Base-by-base conservation (phyloP, 768 basidiomycete genomes). In the Mycena chlorophos region DNA sequence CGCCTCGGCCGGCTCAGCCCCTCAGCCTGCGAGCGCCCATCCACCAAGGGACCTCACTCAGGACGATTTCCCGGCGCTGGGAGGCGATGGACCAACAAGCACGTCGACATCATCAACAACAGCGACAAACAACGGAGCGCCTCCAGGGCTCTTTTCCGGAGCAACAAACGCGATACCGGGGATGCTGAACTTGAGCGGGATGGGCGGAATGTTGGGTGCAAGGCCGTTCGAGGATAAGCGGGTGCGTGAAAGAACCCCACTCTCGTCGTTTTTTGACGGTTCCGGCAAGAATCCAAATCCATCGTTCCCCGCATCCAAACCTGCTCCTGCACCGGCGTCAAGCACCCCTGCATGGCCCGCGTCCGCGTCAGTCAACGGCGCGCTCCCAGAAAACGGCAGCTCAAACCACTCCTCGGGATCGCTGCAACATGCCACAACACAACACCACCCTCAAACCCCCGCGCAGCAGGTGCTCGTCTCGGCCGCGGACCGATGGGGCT, bases 401-500 rank as follows among this genome's bases (percentile, higher is more conserved):
- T 73, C 72, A 66, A 67, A 66, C 52, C 60, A 64, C 43, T 73
- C 68, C 55, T 63, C 61, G 5, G 60, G 63, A 43, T 67, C 65
- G 61, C 61, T 68, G 46, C 61, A 58, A 60, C 59, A 65, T 27
- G 55, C 69, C 45, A 63, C 65, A 25, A 58, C 69, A 10, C 62
- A 61, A 69, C 80, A 59, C 63, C 71, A 59, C 69, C 73, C 91
- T 56, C 89, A 91, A 69, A 92, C 91, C 40, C 94, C 95, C 2
- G 92, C 93, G 42, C 91, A 97, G 69, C 95, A 98, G 72, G 84
- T 98, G 16, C 81, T 97, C 38, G 84, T 91, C 62, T 90, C 87
- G 58, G 92, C 95, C 2, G 95, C 95, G 37, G 95, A 98, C 72
- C 82, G 93, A 67, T 98, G 94, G 94, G 95, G 95, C 3, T 77